A percentile compares a stretch with the other conserved stretches of the same genome.
These are phyloP conservation scores for Calycina marina DNA, from an alignment of 2,329 filamentous ascomycete genomes.

Conservation along the genomic window DNA sequence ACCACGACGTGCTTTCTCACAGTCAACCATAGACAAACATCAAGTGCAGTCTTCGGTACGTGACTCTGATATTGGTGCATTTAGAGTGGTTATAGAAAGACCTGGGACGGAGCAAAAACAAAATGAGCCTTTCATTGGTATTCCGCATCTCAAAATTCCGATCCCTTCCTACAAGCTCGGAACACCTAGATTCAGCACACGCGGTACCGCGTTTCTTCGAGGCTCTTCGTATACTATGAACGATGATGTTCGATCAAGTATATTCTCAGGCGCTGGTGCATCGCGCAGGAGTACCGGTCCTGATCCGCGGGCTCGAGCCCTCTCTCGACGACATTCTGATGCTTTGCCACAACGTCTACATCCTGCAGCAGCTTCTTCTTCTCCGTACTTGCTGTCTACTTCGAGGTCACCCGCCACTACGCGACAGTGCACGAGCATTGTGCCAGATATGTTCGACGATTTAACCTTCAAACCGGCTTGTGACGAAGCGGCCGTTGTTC, in stretches of 20 bases:
- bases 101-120: constrained; percentile 50
- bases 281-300: constrained; percentile 15
- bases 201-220: constrained; percentile 62
- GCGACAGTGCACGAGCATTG: constrained; percentile 29
- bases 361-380: constrained; percentile 7
- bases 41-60: constrained; percentile 36
- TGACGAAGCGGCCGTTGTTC: constrained; percentile 69
- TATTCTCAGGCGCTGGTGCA: constrained; percentile 30
- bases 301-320: constrained; percentile 11
- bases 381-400: constrained; percentile 6
- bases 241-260: constrained; percentile 55
- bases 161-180: constrained; percentile 80
- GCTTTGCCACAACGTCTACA: constrained; percentile 16
- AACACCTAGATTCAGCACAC: constrained; percentile 62
- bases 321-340: constrained; percentile 21
- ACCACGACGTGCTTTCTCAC: constrained; percentile 55
- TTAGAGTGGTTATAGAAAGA: constrained; percentile 70
- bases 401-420: constrained; percentile 8
- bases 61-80: constrained; percentile 46
- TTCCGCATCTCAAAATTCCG: constrained; percentile 51
- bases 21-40: constrained; percentile 63
- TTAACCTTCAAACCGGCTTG: constrained; percentile 66
- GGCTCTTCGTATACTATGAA: constrained; percentile 68
- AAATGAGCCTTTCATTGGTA: constrained; percentile 27
- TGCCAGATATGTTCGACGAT: constrained; percentile 68